Evolutionary conservation across 345 rosid genomes (phyloP), one percentile per base, ranked within the genome.

Genomic region (Leavenworthia alabamica): DNA sequence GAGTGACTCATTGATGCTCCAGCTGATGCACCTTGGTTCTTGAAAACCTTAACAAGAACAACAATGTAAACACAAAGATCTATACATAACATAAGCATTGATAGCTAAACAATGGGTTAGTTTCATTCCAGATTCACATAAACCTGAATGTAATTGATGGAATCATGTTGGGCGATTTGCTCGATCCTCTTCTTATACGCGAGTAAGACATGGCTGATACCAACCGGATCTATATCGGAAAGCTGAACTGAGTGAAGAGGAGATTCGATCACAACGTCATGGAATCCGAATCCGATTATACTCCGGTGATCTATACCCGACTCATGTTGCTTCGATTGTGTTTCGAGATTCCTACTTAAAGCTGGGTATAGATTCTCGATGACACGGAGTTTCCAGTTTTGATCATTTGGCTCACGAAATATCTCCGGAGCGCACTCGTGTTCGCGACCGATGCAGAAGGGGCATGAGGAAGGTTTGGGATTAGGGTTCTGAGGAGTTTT

Each of bases 1-100:
- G 99, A 87, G 56, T 93, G 97, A 77, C 87, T 89, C 81, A 87
- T 32, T 10, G 99, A 89, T 43, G 96, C 99, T 66, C 97, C 92
- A 12, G 99, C 97, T n/a, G 92, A 85, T 7, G 88, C 87, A 19
- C 95, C 86, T 32, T 87, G 83, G 79, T 89, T 93, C 94, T 93
- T 89, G 63, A 93, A 93, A 35, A 93, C 90, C 99, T 93, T 53
- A 28, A 75, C 33, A 50, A 66, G 35, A 66, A 47, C 48, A 55
- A 20, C 42, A 61, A 16, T 31, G 28, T 23, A 42, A 23, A 11
- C 5, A n/a, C n/a, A 56, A 46, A 26, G 49, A 66, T 66, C 23
- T 19, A 47, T 26, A 57, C 35, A n/a, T 29, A 50, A 35, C 53
- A 51, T 13, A 61, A 29, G 33, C 27, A 61, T 19, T 19, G 19